A percentile compares a stretch with the other conserved stretches of the same genome.
Evolutionary conservation across 345 rosid genomes (phyloP).

Genomic region (Dovyalis caffra): DNA sequence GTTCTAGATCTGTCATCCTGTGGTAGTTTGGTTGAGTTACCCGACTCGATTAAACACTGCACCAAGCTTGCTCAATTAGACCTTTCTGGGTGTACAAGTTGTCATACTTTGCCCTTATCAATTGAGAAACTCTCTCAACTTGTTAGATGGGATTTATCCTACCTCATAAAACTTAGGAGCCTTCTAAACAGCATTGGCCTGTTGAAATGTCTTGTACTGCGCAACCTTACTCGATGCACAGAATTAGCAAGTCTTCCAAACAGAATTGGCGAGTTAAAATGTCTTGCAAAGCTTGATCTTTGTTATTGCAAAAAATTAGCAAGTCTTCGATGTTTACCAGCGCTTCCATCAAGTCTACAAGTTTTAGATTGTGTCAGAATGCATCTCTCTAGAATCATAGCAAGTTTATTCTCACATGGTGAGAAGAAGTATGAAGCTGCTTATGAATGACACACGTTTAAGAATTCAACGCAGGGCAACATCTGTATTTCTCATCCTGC

Average conservation of each 20-base stretch:
- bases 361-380: background rate
- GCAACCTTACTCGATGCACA: background rate
- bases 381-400: conserved; percentile 1
- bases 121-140: background rate
- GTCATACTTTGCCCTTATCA: background rate
- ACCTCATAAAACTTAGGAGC: background rate
- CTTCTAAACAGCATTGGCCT: background rate
- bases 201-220: background rate
- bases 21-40: background rate
- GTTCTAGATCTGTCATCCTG: background rate
- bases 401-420: background rate
- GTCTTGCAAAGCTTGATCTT: background rate
- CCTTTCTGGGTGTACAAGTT: background rate
- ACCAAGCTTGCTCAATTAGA: background rate
- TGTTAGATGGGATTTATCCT: background rate
- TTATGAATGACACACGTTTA: too few relatives aligned
- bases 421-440: background rate
- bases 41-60: background rate
- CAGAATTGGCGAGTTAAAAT: background rate
- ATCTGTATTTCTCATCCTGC: too few relatives aligned
- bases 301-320: background rate
- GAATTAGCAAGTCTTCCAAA: background rate
- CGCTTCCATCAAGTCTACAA: conserved; percentile 4
- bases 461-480: too few relatives aligned
- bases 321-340: background rate